Percentiles rank a stretch among this genome's conserved stretches.
These are phyloP conservation scores for Fraxinus sp. DNA, from an alignment of 305 asterid species.

Conservation along the genomic window DNA sequence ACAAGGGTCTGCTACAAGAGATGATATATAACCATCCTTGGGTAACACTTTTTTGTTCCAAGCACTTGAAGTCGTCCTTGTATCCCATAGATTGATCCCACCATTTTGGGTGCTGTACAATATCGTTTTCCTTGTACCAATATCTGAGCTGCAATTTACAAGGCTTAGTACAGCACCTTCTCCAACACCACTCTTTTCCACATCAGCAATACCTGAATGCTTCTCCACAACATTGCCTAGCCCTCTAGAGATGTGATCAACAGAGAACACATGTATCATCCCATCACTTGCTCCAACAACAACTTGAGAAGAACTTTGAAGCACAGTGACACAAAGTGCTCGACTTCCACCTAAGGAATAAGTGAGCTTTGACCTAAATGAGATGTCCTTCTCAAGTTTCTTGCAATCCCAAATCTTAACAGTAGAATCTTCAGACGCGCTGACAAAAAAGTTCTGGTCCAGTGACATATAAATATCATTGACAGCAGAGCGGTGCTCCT, in stretches of 20 bases:
- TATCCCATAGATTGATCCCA: conserved; percentile 94
- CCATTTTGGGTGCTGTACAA: conserved; percentile 82
- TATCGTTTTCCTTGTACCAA: conserved; percentile 58
- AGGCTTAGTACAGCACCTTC: conserved; percentile 89
- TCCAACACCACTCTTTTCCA: conserved; percentile 57
- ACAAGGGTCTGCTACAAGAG: conserved; percentile 87
- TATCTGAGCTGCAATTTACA: conserved; percentile 76
- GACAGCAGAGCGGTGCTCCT: conserved; percentile 92
- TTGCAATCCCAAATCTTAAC: conserved; percentile 98
- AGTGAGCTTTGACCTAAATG: conserved; percentile 90
- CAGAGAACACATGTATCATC: conserved; percentile 77
- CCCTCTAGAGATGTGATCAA: conserved; percentile 88
- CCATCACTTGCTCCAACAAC: conserved; percentile 97
- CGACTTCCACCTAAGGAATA: conserved; percentile 84
- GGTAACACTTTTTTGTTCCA: conserved; percentile 84
- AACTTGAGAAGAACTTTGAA: conserved; percentile 79
- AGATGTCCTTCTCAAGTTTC: conserved; percentile 95
- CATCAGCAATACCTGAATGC: conserved; percentile 85
- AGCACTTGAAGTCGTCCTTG: conserved; percentile 61
- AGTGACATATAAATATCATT: conserved; percentile 84
- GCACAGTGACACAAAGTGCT: conserved; percentile 82
- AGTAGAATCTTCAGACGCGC: conserved; percentile 96
- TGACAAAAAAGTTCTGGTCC: conserved; percentile 91
- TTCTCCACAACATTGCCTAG: conserved; percentile 90
- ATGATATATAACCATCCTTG: conserved; percentile 79